Evolutionary conservation across 75 land plant genomes (phyloP).

Genomic region (Cryptomeria japonica): DNA sequence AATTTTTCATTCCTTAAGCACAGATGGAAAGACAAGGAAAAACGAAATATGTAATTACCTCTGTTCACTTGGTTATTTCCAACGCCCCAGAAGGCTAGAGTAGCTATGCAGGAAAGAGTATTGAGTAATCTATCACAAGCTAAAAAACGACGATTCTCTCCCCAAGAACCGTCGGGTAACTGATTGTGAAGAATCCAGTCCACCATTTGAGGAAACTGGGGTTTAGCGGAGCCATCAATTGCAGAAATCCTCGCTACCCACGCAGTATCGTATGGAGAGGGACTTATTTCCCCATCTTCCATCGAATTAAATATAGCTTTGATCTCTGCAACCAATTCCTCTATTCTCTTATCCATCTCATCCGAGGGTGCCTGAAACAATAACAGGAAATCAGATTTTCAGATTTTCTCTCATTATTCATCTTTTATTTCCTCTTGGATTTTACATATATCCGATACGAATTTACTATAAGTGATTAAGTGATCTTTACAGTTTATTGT

Average conservation of each 20-base stretch:
- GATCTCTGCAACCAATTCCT: slow-evolving; percentile 26
- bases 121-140: slow-evolving; percentile 25
- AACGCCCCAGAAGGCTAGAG: slow-evolving; percentile 7
- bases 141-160: slow-evolving; percentile 19
- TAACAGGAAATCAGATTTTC: neutral
- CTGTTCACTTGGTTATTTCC: neutral
- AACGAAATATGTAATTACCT: neutral
- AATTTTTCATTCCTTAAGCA: too few species aligned
- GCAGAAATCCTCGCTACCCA: slow-evolving; percentile 69
- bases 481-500: too few species aligned
- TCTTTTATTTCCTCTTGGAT: too few species aligned
- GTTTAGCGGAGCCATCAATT: neutral
- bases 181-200: slow-evolving; percentile 42
- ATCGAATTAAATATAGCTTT: slow-evolving; percentile 43
- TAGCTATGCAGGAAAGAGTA: slow-evolving; percentile 36
- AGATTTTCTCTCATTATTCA: too few species aligned
- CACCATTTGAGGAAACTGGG: slow-evolving; percentile 32
- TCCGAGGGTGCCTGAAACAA: neutral
- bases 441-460: too few species aligned
- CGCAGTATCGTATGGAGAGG: slow-evolving; percentile 80
- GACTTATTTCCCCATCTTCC: slow-evolving; percentile 64
- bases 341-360: slow-evolving; percentile 4
- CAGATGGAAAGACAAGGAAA: too few species aligned
- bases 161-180: slow-evolving; percentile 47
- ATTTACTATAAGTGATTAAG: too few species aligned